A percentile compares a stretch with the other conserved stretches of the same genome.
Conservation (phyloP, 495 filamentous ascomycete species). For the Penicillium tannophilum region DNA sequence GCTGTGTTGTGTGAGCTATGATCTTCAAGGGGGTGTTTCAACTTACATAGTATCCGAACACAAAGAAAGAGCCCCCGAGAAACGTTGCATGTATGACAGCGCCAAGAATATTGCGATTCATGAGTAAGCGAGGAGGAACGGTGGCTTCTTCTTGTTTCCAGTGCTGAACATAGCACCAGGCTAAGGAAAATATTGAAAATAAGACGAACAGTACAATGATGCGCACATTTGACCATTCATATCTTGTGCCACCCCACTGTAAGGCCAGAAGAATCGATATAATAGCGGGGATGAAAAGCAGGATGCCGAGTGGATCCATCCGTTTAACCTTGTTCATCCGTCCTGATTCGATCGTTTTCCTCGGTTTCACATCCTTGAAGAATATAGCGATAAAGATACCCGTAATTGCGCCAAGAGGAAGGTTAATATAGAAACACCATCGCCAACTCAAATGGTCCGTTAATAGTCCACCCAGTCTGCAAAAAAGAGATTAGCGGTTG, state of each 20-base stretch:
- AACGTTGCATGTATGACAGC: conserved; percentile 56
- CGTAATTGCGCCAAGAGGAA: conserved; percentile 69
- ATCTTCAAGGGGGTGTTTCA: neutral
- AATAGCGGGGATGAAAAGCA: conserved; percentile 70
- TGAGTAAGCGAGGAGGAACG: conserved; percentile 71
- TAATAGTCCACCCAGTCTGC: conserved; percentile 53
- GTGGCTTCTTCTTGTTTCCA: conserved; percentile 74
- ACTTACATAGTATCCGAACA: conserved; percentile 59
- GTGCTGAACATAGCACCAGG: conserved; percentile 67
- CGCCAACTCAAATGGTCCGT: conserved; percentile 62
- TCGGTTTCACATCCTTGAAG: conserved; percentile 56
- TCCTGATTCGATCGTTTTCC: conserved; percentile 39
- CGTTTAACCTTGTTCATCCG: conserved; percentile 50
- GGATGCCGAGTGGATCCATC: conserved; percentile 68
- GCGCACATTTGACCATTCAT: conserved; percentile 63
- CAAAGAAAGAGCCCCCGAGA: conserved; percentile 65
- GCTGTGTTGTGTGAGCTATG: conserved; percentile 37
- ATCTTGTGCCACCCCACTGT: conserved; percentile 80
- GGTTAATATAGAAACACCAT: conserved; percentile 67
- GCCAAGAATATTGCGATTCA: conserved; percentile 65
- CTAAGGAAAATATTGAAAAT: conserved; percentile 60
- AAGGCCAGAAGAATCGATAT: conserved; percentile 74
- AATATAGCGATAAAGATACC: conserved; percentile 59
- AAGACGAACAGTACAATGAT: conserved; percentile 72
- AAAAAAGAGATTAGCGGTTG: neutral